Base-by-base conservation (phyloP, 129 eudicot genomes). In the Logfia minima region DNA sequence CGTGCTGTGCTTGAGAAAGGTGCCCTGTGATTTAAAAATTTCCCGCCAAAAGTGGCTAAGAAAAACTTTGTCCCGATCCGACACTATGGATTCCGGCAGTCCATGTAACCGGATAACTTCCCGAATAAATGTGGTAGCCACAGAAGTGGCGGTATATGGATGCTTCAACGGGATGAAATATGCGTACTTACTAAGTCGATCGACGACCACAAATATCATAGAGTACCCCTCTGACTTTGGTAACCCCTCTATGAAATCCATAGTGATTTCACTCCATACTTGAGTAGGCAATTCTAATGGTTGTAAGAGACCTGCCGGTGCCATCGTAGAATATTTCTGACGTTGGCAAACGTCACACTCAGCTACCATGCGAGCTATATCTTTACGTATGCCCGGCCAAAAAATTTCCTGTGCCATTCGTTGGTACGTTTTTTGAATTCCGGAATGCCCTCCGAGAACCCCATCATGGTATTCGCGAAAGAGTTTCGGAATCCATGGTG, bases 291-390 rank as follows among this genome's bases (percentile, higher is more conserved):
- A 31, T 31, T 31, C 34, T 31, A 31, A 31, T 31, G 34, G 61
- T 55, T 55, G 21, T 55, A 55, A 55, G 6, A 55, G 61, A 5
- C 61, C 23, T 13, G 18, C 6, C 6, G 61, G 23, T 14, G n/a
- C 21, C 61, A 55, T 13, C 6, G 61, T 55, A 13, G 61, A 55
- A 55, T 55, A 55, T 55, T 55, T 55, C 6, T 55, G n/a, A 13
- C 61, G n/a, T 18, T 55, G 61, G 32, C 66, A 61, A 5, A 61
- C 66, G 32, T 61, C 61, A 55, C 61, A 55, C 21, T 55, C 61
- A 55, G n/a, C n/a, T 3, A 55, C 61, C 61, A 55, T 31, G 34
- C 34, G 34, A 2, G 34, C 34, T 31, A 31, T 31, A 31, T 31
- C 34, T 2, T 31, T 31, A 31, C 34, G 34, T 31, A 31, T 31